These are phyloP conservation scores for Xylaria hypoxylon DNA, from an alignment of 2,329 filamentous ascomycete species.

Conservation along the genomic window DNA sequence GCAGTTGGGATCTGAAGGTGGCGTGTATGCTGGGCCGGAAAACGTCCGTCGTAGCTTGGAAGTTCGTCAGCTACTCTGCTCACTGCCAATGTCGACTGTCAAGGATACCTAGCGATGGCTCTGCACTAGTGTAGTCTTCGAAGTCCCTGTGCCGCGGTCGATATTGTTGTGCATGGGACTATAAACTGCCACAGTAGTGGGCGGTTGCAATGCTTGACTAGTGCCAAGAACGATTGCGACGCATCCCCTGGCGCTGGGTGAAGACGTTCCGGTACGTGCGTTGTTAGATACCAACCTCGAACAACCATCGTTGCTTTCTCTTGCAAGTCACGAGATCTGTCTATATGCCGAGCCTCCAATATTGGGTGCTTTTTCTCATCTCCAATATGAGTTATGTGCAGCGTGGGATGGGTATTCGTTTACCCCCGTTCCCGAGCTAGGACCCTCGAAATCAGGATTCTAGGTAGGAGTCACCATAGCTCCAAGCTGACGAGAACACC, in stretches of 20 bases:
- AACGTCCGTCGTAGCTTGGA: not conserved
- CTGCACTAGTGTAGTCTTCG: not conserved
- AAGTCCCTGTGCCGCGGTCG: constrained; percentile 9
- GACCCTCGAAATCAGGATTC: not conserved
- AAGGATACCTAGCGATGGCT: too few relatives aligned
- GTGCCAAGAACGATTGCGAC: not conserved
- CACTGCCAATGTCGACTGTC: not conserved
- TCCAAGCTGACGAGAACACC: constrained; percentile 17
- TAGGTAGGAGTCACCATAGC: not conserved
- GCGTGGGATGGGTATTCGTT: constrained; percentile 16
- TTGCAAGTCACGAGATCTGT: constrained; percentile 11
- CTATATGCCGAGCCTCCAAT: constrained; percentile 9
- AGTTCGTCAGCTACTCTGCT: not conserved
- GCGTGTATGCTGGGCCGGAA: not conserved
- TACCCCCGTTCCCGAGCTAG: constrained; percentile 5
- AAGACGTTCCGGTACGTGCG: not conserved
- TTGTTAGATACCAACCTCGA: constrained; percentile 12
- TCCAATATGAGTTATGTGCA: not conserved
- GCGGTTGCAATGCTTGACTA: not conserved
- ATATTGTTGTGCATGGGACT: constrained; percentile 2
- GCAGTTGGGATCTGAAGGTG: too few relatives aligned
- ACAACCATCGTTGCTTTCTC: constrained; percentile 10
- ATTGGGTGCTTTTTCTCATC: not conserved
- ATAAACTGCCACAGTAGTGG: not conserved
- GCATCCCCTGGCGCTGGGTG: not conserved